Evolutionary conservation across 306 rosid species (phyloP).

Genomic region (Acacia acuminata): DNA sequence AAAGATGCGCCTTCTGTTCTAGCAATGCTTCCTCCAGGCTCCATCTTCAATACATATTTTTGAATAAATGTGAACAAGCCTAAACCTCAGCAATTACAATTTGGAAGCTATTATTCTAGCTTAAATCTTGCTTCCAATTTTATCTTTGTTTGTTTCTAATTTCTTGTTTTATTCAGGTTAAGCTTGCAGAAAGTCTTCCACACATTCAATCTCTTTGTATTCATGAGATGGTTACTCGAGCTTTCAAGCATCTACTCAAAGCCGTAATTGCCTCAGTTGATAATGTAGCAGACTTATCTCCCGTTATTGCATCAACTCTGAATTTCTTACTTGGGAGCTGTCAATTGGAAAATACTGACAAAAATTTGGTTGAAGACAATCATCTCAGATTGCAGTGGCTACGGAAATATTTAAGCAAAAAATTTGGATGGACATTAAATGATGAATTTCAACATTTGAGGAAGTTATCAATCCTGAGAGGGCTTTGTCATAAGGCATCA

Average conservation of each 20-base stretch:
- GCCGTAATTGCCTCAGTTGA: slow-evolving; percentile 69
- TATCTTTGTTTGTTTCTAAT: slow-evolving; percentile 34
- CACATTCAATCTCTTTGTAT: slow-evolving; percentile 95
- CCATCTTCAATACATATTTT: slow-evolving; percentile 9
- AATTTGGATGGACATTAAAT: slow-evolving; percentile 73
- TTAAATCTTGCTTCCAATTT: slow-evolving; percentile 6
- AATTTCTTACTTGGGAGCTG: slow-evolving; percentile 75
- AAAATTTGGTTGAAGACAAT: slow-evolving; percentile 46
- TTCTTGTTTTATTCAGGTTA: slow-evolving; percentile 58
- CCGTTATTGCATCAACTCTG: slow-evolving; percentile 62
- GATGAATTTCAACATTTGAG: slow-evolving; percentile 84
- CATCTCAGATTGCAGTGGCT: slow-evolving; percentile 73
- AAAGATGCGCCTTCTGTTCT: background rate
- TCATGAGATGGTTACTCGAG: slow-evolving; percentile 96
- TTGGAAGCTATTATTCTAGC: background rate
- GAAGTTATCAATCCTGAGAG: slow-evolving; percentile 81
- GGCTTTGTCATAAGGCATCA: slow-evolving; percentile 84
- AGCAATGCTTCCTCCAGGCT: background rate
- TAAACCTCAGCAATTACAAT: background rate
- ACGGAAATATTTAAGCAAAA: slow-evolving; percentile 49
- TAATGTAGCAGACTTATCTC: slow-evolving; percentile 55
- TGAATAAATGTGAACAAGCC: background rate
- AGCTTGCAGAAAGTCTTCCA: slow-evolving; percentile 87
- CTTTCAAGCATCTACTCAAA: slow-evolving; percentile 85
- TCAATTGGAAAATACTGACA: slow-evolving; percentile 47